Evolutionary conservation across 2,329 filamentous ascomycete species (phyloP).

Genomic region (Phoma sp.): DNA sequence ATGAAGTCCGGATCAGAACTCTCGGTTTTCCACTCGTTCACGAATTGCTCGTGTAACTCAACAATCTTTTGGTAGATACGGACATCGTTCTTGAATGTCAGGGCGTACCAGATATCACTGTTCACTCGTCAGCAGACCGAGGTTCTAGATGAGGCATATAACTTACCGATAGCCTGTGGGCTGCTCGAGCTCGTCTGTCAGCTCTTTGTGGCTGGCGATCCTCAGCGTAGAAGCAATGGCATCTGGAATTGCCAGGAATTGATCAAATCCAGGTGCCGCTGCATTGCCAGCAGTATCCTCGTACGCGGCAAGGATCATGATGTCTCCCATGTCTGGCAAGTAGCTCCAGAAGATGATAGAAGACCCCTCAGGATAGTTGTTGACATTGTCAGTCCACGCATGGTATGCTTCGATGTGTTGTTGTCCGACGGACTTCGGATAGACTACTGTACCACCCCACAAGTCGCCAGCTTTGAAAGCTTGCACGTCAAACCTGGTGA

Average conservation of each 20-base stretch:
- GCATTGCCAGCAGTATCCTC: slow-evolving; percentile 29
- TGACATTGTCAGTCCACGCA: slow-evolving; percentile 31
- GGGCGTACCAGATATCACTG: slow-evolving; percentile 33
- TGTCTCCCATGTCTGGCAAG: slow-evolving; percentile 19
- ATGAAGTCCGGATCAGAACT: slow-evolving; percentile 26
- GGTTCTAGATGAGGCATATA: too few species aligned
- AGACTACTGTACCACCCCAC: slow-evolving; percentile 29
- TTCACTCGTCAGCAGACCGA: slow-evolving; percentile 1
- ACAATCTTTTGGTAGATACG: slow-evolving; percentile 26
- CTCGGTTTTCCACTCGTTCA: slow-evolving; percentile 23
- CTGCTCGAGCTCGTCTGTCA: slow-evolving; percentile 35
- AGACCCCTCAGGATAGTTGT: slow-evolving; percentile 30
- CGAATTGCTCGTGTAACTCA: slow-evolving; percentile 28
- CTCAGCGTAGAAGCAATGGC: slow-evolving; percentile 24
- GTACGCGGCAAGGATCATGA: slow-evolving; percentile 29
- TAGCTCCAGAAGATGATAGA: slow-evolving; percentile 36
- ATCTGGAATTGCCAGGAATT: slow-evolving; percentile 29
- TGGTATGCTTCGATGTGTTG: slow-evolving; percentile 29
- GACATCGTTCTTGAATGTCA: slow-evolving; percentile 33
- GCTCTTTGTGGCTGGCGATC: slow-evolving; percentile 28
- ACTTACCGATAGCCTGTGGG: slow-evolving; percentile 31
- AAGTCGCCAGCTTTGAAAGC: slow-evolving; percentile 31
- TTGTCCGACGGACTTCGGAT: slow-evolving; percentile 21
- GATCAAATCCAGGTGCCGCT: slow-evolving; percentile 27
- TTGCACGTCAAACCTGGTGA: slow-evolving; percentile 44